phyloP scores from a whole-genome alignment of 805 yeast species.

The Ogataea wickerhamii region DNA sequence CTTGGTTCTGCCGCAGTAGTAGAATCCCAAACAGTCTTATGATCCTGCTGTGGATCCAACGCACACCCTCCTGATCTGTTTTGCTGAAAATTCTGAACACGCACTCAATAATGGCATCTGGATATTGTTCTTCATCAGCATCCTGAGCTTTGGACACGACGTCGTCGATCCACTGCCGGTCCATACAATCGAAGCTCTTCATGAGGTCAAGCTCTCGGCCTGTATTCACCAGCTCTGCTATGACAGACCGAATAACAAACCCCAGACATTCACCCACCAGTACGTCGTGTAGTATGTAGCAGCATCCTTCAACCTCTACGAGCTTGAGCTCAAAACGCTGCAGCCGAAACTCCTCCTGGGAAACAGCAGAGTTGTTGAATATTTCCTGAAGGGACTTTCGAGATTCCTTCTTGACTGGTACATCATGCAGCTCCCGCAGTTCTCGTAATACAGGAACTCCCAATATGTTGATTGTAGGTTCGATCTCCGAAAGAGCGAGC shows the following conservation, averaged over 20 bases:
- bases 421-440: slow-evolving; percentile 6
- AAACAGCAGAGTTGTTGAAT: slow-evolving; percentile 11
- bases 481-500: slow-evolving; percentile 10
- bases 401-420: background rate
- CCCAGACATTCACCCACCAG: slow-evolving; percentile 14
- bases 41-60: slow-evolving; percentile 14
- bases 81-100: slow-evolving; percentile 11
- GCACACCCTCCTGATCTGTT: slow-evolving; percentile 9
- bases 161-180: slow-evolving; percentile 2
- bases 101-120: slow-evolving; percentile 9
- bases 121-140: slow-evolving; percentile 3
- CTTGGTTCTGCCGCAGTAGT: slow-evolving; percentile 11
- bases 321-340: slow-evolving; percentile 11
- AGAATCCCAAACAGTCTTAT: slow-evolving; percentile 18
- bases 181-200: slow-evolving; percentile 6
- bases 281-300: slow-evolving; percentile 13
- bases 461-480: slow-evolving; percentile 10
- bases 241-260: slow-evolving; percentile 7
- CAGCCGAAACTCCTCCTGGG: slow-evolving; percentile 6
- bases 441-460: slow-evolving; percentile 8
- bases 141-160: slow-evolving; percentile 3
- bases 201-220: slow-evolving; percentile 13
- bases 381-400: slow-evolving; percentile 4
- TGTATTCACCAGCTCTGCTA: slow-evolving; percentile 9
- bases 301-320: slow-evolving; percentile 9